Conservation (phyloP, 345 rosid genomes). For the Atalantia buxifolia region DNA sequence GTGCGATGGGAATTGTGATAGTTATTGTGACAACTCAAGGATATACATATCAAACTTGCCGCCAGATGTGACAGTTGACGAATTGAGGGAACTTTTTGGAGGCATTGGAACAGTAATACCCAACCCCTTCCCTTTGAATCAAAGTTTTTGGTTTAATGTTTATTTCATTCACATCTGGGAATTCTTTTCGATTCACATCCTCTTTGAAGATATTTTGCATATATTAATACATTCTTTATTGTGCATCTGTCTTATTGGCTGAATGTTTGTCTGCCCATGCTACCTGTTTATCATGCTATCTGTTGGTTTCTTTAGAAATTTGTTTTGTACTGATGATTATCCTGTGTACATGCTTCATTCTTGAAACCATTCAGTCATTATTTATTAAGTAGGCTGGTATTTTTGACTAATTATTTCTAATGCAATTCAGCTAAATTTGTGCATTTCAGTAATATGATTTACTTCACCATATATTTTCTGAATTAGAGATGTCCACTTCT, state of each 20-base stretch:
- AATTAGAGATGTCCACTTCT: neutral
- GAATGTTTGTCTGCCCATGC: neutral
- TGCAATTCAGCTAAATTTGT: neutral
- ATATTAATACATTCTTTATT: neutral
- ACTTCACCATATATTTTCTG: neutral
- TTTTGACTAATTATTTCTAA: no score
- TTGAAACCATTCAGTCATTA: neutral
- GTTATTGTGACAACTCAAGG: slow-evolving; percentile 85
- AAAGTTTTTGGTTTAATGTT: neutral
- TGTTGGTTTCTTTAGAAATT: neutral
- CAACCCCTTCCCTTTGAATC: slow-evolving; percentile 21
- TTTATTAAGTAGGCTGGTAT: neutral
- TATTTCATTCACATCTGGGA: neutral
- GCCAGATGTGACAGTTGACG: slow-evolving; percentile 81
- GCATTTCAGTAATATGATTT: neutral
- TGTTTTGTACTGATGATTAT: neutral
- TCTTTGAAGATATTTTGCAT: neutral
- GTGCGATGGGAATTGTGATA: slow-evolving; percentile 80
- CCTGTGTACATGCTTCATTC: neutral
- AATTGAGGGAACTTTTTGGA: slow-evolving; percentile 86
- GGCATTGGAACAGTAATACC: slow-evolving; percentile 94
- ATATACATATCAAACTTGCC: slow-evolving; percentile 97
- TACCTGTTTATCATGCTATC: neutral
- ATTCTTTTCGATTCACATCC: neutral
- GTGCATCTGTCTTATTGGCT: neutral